These are phyloP conservation scores for Endocarpon pusillum DNA, from an alignment of 495 filamentous ascomycete species.

Conservation along the genomic window DNA sequence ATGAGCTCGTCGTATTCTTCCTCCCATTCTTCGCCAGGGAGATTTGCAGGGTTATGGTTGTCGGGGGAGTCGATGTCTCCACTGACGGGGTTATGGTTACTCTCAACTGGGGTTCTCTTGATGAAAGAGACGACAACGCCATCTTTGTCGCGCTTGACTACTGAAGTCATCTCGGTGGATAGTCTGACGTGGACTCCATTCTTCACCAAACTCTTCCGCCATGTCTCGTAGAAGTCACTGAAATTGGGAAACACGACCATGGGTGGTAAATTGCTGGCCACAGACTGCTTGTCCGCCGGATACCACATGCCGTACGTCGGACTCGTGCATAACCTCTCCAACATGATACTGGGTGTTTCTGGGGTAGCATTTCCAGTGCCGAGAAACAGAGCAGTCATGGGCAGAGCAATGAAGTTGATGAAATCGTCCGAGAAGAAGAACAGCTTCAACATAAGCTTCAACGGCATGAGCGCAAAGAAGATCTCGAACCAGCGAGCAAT, in stretches of 20 bases:
- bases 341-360: constrained; percentile 54
- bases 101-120: constrained; percentile 17
- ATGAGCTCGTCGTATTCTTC: constrained; percentile 54
- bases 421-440: constrained; percentile 64
- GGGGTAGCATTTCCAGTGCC: constrained; percentile 67
- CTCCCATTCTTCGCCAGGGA: constrained; percentile 22
- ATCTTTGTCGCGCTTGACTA: constrained; percentile 37
- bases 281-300: constrained; percentile 50
- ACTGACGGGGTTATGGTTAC: constrained; percentile 19
- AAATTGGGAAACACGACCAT: constrained; percentile 76
- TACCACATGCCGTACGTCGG: constrained; percentile 63
- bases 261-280: constrained; percentile 51
- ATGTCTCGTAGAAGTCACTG: constrained; percentile 51
- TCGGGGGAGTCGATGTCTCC: no score
- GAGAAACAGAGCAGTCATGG: constrained; percentile 63
- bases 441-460: constrained; percentile 48
- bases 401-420: constrained; percentile 51
- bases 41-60: constrained; percentile 21
- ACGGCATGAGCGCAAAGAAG: constrained; percentile 55
- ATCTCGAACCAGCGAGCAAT: constrained; percentile 54
- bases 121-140: constrained; percentile 35
- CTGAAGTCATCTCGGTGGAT: constrained; percentile 38
- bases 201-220: constrained; percentile 39
- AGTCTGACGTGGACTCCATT: constrained; percentile 51
- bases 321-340: constrained; percentile 60